Conservation (phyloP, 2,329 filamentous ascomycete species). For the Aspergillus bombycis region DNA sequence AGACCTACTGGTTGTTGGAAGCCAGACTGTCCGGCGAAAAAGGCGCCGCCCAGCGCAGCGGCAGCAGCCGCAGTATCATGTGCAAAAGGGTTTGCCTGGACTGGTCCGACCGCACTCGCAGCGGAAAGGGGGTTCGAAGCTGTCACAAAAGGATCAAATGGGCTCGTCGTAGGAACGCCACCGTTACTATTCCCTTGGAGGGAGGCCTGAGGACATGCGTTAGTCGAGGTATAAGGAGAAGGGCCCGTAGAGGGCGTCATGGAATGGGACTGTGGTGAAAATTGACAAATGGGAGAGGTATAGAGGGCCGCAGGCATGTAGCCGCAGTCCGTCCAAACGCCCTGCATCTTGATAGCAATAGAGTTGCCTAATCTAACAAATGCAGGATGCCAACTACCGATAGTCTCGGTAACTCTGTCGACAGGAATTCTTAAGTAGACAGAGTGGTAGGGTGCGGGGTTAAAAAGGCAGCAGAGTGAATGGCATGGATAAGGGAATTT, state of each 20-base stretch:
- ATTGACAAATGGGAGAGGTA: neutral
- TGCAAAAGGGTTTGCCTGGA: conserved; percentile 74
- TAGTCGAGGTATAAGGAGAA: conserved; percentile 20
- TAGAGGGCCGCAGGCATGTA: neutral
- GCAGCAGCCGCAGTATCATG: conserved; percentile 62
- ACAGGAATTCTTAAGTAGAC: neutral
- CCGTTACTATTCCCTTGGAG: conserved; percentile 54
- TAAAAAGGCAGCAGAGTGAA: neutral
- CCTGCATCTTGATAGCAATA: neutral
- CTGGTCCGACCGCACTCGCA: conserved; percentile 46
- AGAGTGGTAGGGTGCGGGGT: neutral
- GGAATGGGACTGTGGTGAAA: neutral
- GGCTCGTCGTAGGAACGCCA: conserved; percentile 51
- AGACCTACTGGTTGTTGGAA: conserved; percentile 66
- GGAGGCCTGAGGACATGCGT: conserved; percentile 30
- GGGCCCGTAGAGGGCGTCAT: neutral
- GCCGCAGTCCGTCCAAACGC: neutral
- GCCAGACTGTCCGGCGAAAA: conserved; percentile 63
- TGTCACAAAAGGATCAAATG: conserved; percentile 69
- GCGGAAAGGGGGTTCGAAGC: conserved; percentile 56
- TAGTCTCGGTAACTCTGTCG: neutral
- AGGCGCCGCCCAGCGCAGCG: conserved; percentile 62
- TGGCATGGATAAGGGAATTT: neutral
- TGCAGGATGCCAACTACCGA: neutral
- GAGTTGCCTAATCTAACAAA: neutral